Conservation (phyloP, 2,329 filamentous ascomycete genomes). For the Incumbomyces lentus region DNA sequence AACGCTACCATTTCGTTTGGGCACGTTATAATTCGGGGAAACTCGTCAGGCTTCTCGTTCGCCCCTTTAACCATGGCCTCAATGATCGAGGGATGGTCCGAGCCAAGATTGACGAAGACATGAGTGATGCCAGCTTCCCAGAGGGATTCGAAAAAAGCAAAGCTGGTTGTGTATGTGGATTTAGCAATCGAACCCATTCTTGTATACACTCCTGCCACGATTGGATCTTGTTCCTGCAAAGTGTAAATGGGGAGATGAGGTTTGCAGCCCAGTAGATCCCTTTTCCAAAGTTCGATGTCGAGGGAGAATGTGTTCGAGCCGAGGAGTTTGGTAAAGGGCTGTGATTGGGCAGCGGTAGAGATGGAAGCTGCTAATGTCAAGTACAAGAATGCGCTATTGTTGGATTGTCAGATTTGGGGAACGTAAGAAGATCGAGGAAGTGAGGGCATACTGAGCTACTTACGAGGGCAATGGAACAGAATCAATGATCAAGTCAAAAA, state of each 20-base stretch:
- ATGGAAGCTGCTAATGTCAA: conserved; percentile 9
- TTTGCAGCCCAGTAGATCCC: too few species aligned
- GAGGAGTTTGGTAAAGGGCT: conserved; percentile 1
- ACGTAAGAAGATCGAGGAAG: conserved; percentile 8
- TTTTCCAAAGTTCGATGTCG: too few species aligned
- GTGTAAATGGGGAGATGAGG: too few species aligned
- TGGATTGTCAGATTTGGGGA: conserved; percentile 11
- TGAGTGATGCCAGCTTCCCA: conserved; percentile 53
- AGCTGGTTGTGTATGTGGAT: conserved; percentile 56
- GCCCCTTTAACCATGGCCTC: conserved; percentile 72
- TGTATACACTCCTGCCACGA: too few species aligned
- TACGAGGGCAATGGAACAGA: conserved; percentile 8
- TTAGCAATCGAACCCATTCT: conserved; percentile 10
- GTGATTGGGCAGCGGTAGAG: conserved; percentile 7
- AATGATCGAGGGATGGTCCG: conserved; percentile 60
- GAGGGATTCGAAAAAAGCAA: conserved; percentile 72
- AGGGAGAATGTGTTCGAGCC: conserved; percentile 1
- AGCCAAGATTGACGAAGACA: conserved; percentile 46
- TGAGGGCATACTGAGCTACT: conserved; percentile 12
- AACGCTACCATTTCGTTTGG: conserved; percentile 81
- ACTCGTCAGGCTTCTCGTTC: conserved; percentile 52
- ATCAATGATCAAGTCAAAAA: conserved; percentile 2
- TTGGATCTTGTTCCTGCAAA: too few species aligned
- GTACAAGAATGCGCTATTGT: conserved; percentile 11
- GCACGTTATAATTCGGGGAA: conserved; percentile 66